Evolutionary conservation across 306 rosid genomes (phyloP), one percentile per base, ranked within the genome.

Genomic region (Myrica gale): DNA sequence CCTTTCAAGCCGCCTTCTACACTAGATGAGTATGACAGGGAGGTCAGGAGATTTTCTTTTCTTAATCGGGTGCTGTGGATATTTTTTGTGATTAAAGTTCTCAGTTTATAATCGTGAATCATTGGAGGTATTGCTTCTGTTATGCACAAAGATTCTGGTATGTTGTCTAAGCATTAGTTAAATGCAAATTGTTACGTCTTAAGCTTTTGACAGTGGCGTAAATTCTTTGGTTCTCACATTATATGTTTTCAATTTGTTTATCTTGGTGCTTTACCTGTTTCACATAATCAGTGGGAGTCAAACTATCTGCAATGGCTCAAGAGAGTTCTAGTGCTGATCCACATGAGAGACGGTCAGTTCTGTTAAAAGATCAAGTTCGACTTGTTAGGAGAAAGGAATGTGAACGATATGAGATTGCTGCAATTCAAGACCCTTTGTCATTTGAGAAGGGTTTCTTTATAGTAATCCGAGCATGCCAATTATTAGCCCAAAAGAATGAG

Each of bases 401-500:
- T 23, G 80, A 82, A 78, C 97, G 90, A 77, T 77, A 87, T 81
- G 91, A 90, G 90, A 73, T 96, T 83, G 88, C 85, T 65, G 74
- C 99, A 13, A 92, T 96, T 71, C 88, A 80, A 46, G 89, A 80
- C 72, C 85, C 87, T 63, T 79, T 92, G 69, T 90, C 99, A 72
- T 92, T 96, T 86, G 99, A 92, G 81, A 96, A 96, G 90, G 99
- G 99, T 6, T 96, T 96, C 85, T 96, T 96, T 68, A 84, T 92
- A 56, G 93, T 92, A 9, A 96, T 96, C 74, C 91, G 99, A 6
- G 98, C 98, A 53, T 89, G 96, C 84, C 99, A 96, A 74, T 75
- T 90, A 66, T 80, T 96, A 63, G 90, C 97, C 66, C 97, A 92
- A 86, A 88, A 92, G 76, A 96, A 96, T 78, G 94, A 90, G 54